Evolutionary conservation across 305 asterid genomes (phyloP), one percentile per base, ranked within the genome.

Genomic region (Coffea humblotiana): DNA sequence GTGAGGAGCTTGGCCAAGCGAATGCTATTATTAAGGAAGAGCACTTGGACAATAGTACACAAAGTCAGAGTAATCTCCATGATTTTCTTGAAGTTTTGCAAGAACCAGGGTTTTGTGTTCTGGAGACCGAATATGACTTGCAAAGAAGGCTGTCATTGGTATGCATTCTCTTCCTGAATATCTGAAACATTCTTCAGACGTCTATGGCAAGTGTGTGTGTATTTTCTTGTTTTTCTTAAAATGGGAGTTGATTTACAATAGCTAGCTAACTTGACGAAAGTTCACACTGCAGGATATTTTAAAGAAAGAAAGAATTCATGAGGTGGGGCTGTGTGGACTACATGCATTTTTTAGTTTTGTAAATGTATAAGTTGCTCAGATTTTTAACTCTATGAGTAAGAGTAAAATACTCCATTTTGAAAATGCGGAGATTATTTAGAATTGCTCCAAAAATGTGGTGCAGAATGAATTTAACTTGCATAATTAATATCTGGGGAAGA

Each of bases 81-180:
- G 87, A 86, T 79, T 83, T 91, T 81, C 77, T 89, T 78, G 85
- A 89, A 83, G 80, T 84, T 83, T 87, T 94, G 81, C 66, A 82
- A 83, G 91, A 91, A 80, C 93, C 91, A 68, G 80, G 85, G 85
- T 90, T 91, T 82, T 92, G 83, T 76, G 74, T 82, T 68, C 88
- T 94, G 54, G 95, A 94, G 82, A 84, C 91, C 40, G 97, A 94
- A 80, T 94, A 90, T 88, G 88, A 88, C 81, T 83, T 94, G 79
- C 89, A 91, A 32, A 77, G 85, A 63, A 87, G 86, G 83, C 82
- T 94, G 79, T 81, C 84, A 52, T 78, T 78, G 74, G 98, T 94
- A 86, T 78, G 90, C 64, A 49, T 68, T 63, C 68, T 79, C 82
- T 76, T 81, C 54, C 80, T 47, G 18, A 18, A 65, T 37, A 54